Conservation (phyloP, 148 eudicot species). For the Heliamphora exappendiculata region DNA sequence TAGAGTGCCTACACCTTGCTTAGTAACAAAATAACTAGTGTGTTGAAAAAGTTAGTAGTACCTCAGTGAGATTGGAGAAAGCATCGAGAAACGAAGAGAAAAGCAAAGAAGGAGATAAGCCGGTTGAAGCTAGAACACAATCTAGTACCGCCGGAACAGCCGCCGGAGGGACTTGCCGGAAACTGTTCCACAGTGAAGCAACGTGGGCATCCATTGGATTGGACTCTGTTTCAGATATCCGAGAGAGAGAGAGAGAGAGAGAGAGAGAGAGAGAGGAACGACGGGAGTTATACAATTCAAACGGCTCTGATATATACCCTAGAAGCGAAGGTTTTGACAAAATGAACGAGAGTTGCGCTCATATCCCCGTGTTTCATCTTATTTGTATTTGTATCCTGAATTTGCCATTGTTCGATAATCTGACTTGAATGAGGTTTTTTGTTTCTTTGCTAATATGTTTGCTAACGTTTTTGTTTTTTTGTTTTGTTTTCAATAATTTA, state of each 20-base stretch:
- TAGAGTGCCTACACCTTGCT: not conserved
- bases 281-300: not conserved
- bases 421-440: no score
- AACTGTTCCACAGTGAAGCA: constrained; percentile 39
- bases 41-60: constrained; percentile 5
- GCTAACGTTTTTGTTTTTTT: no score
- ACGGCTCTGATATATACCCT: no score
- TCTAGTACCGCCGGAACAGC: constrained; percentile 82
- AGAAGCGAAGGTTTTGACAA: no score
- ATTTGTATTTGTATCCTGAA: no score
- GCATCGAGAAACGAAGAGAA: constrained; percentile 45
- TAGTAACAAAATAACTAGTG: not conserved
- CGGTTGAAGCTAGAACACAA: constrained; percentile 58
- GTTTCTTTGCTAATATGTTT: no score
- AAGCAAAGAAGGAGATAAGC: constrained; percentile 45
- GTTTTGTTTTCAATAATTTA: no score
- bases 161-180: constrained; percentile 67
- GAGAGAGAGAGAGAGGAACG: no score
- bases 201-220: constrained; percentile 6
- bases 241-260: no score
- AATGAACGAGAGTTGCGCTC: no score
- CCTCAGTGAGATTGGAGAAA: constrained; percentile 47
- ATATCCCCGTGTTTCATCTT: no score
- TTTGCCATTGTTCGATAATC: no score
- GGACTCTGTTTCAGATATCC: constrained; percentile 12